Evolutionary conservation across 345 rosid genomes (phyloP), one percentile per base, ranked within the genome.

Genomic region (Litchi chinensis): DNA sequence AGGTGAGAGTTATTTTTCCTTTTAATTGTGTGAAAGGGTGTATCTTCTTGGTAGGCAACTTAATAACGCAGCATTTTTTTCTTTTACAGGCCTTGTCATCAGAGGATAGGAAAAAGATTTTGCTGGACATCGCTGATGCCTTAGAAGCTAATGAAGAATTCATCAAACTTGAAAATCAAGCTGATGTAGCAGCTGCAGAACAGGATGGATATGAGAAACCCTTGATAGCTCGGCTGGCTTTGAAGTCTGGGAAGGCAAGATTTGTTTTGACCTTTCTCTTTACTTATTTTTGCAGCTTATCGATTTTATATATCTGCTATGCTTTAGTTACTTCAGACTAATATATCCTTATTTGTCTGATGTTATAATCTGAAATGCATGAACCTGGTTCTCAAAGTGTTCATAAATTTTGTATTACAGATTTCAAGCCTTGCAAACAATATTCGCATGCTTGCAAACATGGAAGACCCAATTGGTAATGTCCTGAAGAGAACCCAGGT

Each of bases 401-500:
- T 40, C 59, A 21, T 39, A 22, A 40, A 8, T n/a, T 69, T 77
- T 75, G 48, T 73, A 18, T 63, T 70, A 37, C 90, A 96, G 99
- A 92, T 94, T 79, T 86, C 82, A 15, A 89, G 88, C 84, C 98
- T 97, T 82, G 89, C 96, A 50, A 79, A 85, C 74, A 88, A 95
- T 24, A 87, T 97, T 76, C 98, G 98, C 64, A 80, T 87, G 79
- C 95, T 97, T 82, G 98, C 98, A 8, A 87, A 93, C 79, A 93
- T 97, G 99, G 93, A 93, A 81, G 99, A 97, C 80, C 97, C 99
- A 73, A 90, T 93, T 57, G 97, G 99, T 62, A 86, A 74, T 76
- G 87, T 94, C 80, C 80, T 92, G 82, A 93, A 97, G 89, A 93
- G 85, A 91, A 93, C 95, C 10, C 87, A 97, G 98, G 99, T 97